Conservation (phyloP, 108 stramenopile species). For the Pseudonitzschia multistriata region DNA sequence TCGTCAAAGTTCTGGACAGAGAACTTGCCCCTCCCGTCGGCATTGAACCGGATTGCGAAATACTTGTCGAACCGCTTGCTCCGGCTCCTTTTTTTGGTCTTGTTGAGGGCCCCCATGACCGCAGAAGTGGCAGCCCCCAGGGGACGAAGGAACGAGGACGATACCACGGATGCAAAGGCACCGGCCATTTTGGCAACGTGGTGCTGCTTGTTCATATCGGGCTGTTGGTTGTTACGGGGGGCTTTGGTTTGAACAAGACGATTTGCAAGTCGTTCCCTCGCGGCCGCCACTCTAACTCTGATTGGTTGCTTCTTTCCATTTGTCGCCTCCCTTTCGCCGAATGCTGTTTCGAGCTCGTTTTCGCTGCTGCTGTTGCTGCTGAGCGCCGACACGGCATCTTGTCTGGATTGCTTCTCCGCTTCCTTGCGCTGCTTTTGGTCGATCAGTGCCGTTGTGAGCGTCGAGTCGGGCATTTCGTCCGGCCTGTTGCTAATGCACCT, state of each 20-base stretch:
- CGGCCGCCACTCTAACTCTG: background rate
- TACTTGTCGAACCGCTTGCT: background rate
- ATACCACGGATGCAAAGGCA: background rate
- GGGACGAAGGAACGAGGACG: background rate
- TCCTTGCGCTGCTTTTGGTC: constrained; percentile 2
- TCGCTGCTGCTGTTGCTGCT: background rate
- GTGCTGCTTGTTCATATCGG: background rate
- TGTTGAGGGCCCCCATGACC: constrained; percentile 12
- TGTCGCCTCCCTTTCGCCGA: background rate
- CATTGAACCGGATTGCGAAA: constrained; percentile 35
- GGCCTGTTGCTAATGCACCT: constrained; percentile 48
- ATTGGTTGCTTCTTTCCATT: no score
- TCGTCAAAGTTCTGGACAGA: constrained; percentile 31
- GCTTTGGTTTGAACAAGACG: background rate
- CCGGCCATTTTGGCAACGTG: background rate
- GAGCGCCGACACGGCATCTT: background rate
- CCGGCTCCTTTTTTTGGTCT: background rate
- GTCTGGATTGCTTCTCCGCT: background rate
- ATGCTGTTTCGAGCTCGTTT: background rate
- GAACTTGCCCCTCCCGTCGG: constrained; percentile 31
- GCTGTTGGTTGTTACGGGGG: background rate
- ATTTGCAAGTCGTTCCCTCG: background rate
- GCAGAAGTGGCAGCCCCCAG: background rate
- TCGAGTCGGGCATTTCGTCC: constrained; percentile 44
- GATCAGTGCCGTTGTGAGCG: constrained; percentile 9